phyloP scores from a whole-genome alignment of 257 asterid species.

The Echites panduratus region DNA sequence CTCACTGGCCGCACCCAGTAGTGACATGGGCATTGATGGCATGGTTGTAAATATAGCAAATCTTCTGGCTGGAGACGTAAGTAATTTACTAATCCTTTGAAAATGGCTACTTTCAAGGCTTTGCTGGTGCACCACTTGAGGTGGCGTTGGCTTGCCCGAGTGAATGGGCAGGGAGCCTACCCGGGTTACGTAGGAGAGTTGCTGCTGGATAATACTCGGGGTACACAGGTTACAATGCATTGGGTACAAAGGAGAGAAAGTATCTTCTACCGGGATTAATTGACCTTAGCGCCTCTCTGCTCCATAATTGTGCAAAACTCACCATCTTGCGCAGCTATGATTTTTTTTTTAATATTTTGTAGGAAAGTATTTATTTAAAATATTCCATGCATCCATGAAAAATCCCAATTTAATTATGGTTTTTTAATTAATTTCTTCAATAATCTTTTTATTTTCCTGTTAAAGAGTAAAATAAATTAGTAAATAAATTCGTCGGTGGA shows the following conservation, averaged over 20 bases:
- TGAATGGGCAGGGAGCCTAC: constrained; percentile 21
- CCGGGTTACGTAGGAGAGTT: constrained; percentile 20
- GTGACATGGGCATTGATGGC: constrained; percentile 29
- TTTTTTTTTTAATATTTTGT: too few relatives aligned
- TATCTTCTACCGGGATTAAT: constrained; percentile 27
- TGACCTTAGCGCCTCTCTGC: constrained; percentile 19
- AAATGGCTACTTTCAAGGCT: constrained; percentile 26
- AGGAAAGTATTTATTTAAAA: neutral
- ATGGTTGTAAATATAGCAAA: constrained; percentile 25
- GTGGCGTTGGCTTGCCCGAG: constrained; percentile 26
- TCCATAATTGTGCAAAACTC: constrained; percentile 1
- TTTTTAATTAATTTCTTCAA: neutral
- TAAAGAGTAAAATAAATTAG: too few relatives aligned
- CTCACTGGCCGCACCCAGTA: constrained; percentile 23
- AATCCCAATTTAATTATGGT: too few relatives aligned
- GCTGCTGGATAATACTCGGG: constrained; percentile 10
- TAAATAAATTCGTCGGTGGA: too few relatives aligned
- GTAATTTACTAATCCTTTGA: constrained; percentile 31
- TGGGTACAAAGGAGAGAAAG: constrained; percentile 25
- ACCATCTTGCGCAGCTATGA: neutral
- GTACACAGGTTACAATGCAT: constrained; percentile 32
- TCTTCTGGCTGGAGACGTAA: constrained; percentile 27
- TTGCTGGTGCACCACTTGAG: constrained; percentile 19
- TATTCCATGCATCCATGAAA: neutral
- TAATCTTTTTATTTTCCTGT: too few relatives aligned